These are phyloP conservation scores for Stylonectria norvegica DNA, from an alignment of 2,329 filamentous ascomycete genomes.

Conservation along the genomic window DNA sequence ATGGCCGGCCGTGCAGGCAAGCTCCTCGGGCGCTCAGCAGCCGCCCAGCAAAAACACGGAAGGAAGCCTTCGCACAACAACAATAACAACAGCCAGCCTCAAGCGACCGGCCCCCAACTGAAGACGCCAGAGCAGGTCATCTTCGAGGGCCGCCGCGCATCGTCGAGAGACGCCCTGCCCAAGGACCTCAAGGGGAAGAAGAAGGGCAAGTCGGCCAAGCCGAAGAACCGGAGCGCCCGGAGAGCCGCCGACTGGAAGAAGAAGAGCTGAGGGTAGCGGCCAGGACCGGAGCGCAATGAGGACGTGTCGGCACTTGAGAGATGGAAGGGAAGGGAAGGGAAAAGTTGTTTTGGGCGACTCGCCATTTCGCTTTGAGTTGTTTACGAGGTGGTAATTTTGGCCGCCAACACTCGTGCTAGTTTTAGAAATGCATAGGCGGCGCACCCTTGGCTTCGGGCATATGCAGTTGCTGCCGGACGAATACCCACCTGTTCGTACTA, in stretches of 20 bases:
- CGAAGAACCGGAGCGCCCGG: slow-evolving; percentile 37
- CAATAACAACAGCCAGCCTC: slow-evolving; percentile 14
- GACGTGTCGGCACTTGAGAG: no score
- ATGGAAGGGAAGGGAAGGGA: not conserved
- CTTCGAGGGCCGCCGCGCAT: slow-evolving; percentile 79
- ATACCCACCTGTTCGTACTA: slow-evolving; percentile 6
- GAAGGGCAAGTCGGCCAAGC: slow-evolving; percentile 40
- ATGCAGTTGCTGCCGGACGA: slow-evolving; percentile 5
- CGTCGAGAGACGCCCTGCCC: slow-evolving; percentile 60
- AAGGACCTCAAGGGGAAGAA: slow-evolving; percentile 60
- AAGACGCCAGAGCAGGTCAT: slow-evolving; percentile 67
- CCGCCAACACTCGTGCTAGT: no score
- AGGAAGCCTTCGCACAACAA: slow-evolving; percentile 18
- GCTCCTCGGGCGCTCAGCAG: slow-evolving; percentile 68
- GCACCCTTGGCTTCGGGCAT: not conserved
- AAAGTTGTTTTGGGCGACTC: slow-evolving; percentile 10
- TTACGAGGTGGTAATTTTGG: no score
- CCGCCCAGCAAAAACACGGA: slow-evolving; percentile 43
- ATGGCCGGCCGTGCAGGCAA: slow-evolving; percentile 70
- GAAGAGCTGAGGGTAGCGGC: slow-evolving; percentile 28
- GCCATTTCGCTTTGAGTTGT: no score
- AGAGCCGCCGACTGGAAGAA: slow-evolving; percentile 46
- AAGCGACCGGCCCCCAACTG: slow-evolving; percentile 23
- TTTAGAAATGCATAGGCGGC: not conserved
- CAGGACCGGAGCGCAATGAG: no score